Evolutionary conservation across 2,329 filamentous ascomycete species (phyloP).

Genomic region (Ophiostoma piceae): DNA sequence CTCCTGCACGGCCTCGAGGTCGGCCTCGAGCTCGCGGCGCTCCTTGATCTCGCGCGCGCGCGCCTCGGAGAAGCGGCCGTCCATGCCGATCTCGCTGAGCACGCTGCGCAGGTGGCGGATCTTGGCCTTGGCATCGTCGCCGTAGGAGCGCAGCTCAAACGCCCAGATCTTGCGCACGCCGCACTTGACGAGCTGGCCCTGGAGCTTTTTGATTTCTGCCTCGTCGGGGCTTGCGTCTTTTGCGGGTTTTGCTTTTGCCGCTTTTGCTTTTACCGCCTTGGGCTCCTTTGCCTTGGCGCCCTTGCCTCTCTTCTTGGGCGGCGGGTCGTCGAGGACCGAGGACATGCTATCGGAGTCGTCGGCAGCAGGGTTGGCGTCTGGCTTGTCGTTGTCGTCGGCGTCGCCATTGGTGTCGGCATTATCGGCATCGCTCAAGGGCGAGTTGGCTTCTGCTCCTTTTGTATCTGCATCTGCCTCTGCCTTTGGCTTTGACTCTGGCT

Average conservation of each 20-base stretch:
- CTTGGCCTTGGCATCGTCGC: conserved; percentile 68
- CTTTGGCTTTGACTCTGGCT: neutral
- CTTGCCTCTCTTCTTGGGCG: conserved; percentile 25
- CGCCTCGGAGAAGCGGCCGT: conserved; percentile 76
- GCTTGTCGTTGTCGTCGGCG: neutral
- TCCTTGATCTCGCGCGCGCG: conserved; percentile 86
- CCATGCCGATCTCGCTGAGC: conserved; percentile 80
- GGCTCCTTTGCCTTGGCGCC: conserved; percentile 28
- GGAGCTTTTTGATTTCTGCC: conserved; percentile 79
- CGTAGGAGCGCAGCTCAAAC: conserved; percentile 71
- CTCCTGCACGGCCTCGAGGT: conserved; percentile 78
- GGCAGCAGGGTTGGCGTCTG: conserved; percentile 15
- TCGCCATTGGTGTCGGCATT: neutral
- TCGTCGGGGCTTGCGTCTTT: conserved; percentile 49
- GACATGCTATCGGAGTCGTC: conserved; percentile 55
- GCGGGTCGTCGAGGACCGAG: conserved; percentile 69
- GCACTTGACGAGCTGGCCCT: conserved; percentile 82
- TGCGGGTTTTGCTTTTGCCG: conserved; percentile 39
- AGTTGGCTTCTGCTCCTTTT: neutral
- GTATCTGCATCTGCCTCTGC: neutral
- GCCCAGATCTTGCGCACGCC: conserved; percentile 90
- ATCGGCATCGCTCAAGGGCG: neutral
- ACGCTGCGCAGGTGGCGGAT: conserved; percentile 73
- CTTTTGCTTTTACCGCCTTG: conserved; percentile 35
- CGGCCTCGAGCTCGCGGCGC: conserved; percentile 72